Base-by-base conservation (phyloP, 768 basidiomycete genomes). In the Phylloporus scabripes region DNA sequence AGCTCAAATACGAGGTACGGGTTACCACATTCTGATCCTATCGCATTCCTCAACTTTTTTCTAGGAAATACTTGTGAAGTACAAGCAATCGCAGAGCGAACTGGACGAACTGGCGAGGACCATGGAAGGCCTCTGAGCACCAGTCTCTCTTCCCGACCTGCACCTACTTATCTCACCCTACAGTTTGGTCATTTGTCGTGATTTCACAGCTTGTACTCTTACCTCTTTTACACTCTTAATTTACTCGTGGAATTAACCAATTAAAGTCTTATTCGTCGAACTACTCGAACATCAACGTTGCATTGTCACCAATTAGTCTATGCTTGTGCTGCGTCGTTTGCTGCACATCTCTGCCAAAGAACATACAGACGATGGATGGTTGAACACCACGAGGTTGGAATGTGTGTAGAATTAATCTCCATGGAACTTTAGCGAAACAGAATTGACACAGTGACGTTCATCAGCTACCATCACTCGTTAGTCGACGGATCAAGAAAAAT, bases 1-100 rank as follows among this genome's bases (percentile, higher is more conserved):
- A 96, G 81, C 81, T 85, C 78, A 97, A 95, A 72, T 88, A 81
- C 73, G 94, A 94, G 77, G 93, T 92, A 61, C 60, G 81, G 70
- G 11, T 18, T 17, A 21, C n/a, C 15, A 11, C 0, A 31, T 36
- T 2, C 11, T 12, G 2, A 10, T 15, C 12, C 8, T 26, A 6
- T 43, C 24, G 20, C 41, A 31, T 51, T 32, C 58, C 43, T 49
- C 40, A 49, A 8, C n/a, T 11, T 29, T 36, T 28, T 51, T 52
- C 52, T 67, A 92, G 90, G 90, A 93, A 58, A 73, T 76, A 52
- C 60, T 78, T 53, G 72, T 61, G 52, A 92, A 93, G 66, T 88
- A 83, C 75, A 75, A 75, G 64, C 57, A 75, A 45, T 81, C 87
- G 37, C 83, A 97, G 70, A 66, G 66, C 33, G 94, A 96, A 54